Conservation (phyloP, 2,329 filamentous ascomycete genomes). For the Sporothrix curviconia region DNA sequence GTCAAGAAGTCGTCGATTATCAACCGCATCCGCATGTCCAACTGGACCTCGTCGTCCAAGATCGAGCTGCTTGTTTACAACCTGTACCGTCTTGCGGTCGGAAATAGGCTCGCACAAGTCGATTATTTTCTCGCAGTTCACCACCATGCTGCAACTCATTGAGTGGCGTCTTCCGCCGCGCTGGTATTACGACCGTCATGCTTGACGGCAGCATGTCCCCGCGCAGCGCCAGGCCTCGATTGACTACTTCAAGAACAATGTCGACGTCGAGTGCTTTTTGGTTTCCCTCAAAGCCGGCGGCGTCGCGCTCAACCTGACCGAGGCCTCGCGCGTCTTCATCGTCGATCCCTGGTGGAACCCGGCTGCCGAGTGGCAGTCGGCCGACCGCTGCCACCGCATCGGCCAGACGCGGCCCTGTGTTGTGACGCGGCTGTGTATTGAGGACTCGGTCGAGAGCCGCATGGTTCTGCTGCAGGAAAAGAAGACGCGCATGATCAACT, state of each 20-base stretch:
- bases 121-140: slow-evolving; percentile 97
- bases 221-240: slow-evolving; percentile 89
- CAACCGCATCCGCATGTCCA: slow-evolving; percentile 97
- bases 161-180: slow-evolving; percentile 93
- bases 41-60: slow-evolving; percentile 97
- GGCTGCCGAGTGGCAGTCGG: slow-evolving; percentile 98
- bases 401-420: slow-evolving; percentile 90
- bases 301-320: slow-evolving; percentile 89
- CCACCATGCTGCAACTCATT: slow-evolving; percentile 92
- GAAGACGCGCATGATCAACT: slow-evolving; percentile 96
- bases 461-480: slow-evolving; percentile 97
- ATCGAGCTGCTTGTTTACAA: slow-evolving; percentile 96
- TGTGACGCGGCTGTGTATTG: slow-evolving; percentile 90
- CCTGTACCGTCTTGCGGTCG: slow-evolving; percentile 80
- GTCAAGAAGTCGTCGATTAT: slow-evolving; percentile 97
- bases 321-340: slow-evolving; percentile 91
- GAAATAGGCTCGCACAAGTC: slow-evolving; percentile 93
- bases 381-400: slow-evolving; percentile 89
- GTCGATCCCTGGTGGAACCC: slow-evolving; percentile 99
- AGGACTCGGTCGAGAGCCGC: slow-evolving; percentile 91
- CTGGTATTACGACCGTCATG: slow-evolving; percentile 98
- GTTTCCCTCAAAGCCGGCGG: slow-evolving; percentile 95
- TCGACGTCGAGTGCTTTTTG: slow-evolving; percentile 90
- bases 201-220: slow-evolving; percentile 93
- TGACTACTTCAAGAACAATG: slow-evolving; percentile 92